Conservation (phyloP, 2,329 filamentous ascomycete species). For the Fusarium cyanostomum region DNA sequence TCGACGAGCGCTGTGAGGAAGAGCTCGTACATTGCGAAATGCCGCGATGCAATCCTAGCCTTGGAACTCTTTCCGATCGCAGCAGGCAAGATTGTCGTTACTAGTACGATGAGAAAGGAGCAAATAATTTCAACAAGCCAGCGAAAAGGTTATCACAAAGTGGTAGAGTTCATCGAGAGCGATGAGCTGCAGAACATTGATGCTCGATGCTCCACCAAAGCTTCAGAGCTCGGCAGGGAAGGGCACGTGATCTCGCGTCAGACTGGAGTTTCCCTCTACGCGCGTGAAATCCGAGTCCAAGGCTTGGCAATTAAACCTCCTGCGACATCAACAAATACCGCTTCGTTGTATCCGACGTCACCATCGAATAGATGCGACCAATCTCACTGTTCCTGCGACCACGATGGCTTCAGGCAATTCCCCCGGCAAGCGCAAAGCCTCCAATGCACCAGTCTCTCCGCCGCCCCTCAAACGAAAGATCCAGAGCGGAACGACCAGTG, state of each 20-base stretch:
- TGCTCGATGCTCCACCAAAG: constrained; percentile 22
- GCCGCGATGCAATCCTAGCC: background rate
- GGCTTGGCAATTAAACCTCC: constrained; percentile 17
- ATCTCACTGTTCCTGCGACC: background rate
- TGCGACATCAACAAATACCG: constrained; percentile 8
- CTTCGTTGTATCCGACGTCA: background rate
- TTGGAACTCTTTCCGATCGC: no score
- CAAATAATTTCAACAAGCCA: no score
- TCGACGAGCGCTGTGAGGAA: constrained; percentile 65
- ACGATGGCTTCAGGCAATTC: constrained; percentile 42
- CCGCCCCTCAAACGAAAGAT: constrained; percentile 63
- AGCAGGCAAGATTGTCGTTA: no score
- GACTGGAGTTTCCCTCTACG: constrained; percentile 6
- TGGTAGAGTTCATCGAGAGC: background rate
- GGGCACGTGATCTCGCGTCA: constrained; percentile 49
- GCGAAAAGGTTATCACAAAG: no score
- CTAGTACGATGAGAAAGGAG: background rate
- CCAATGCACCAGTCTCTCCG: constrained; percentile 60
- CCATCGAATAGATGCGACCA: constrained; percentile 21
- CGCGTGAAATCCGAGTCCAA: constrained; percentile 19
- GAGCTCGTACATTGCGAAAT: constrained; percentile 58
- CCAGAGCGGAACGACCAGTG: constrained; percentile 63
- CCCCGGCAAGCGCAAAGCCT: constrained; percentile 48
- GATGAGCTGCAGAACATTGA: background rate
- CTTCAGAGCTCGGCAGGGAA: background rate